phyloP scores from a whole-genome alignment of 1,284 basidiomycete genomes.

The Crucibulum parvulum region DNA sequence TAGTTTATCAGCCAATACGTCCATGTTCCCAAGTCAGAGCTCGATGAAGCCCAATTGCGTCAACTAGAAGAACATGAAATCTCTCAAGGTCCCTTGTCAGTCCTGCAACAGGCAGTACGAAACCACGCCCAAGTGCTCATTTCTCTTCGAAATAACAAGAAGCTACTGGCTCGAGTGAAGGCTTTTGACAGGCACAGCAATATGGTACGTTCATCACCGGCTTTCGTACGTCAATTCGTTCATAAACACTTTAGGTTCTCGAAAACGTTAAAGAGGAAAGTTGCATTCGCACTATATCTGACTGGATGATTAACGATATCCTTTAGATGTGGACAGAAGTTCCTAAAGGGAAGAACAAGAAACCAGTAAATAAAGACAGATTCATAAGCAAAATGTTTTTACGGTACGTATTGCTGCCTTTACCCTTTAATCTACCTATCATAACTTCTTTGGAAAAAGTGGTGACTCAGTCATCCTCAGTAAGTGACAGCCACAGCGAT shows the following conservation, averaged over 20 bases:
- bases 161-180: slow-evolving; percentile 96
- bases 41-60: slow-evolving; percentile 95
- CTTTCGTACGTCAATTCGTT: neutral
- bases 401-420: slow-evolving; percentile 54
- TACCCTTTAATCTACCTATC: slow-evolving; percentile 13
- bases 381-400: slow-evolving; percentile 99
- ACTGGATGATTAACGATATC: neutral
- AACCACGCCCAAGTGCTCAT: slow-evolving; percentile 99
- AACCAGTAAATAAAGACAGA: slow-evolving; percentile 98
- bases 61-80: slow-evolving; percentile 98
- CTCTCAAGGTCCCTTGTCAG: slow-evolving; percentile 96
- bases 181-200: slow-evolving; percentile 99
- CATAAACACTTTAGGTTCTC: slow-evolving; percentile 65
- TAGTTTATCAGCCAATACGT: slow-evolving; percentile 84
- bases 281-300: slow-evolving; percentile 16
- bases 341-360: slow-evolving; percentile 98
- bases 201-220: slow-evolving; percentile 73
- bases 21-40: slow-evolving; percentile 95
- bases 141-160: slow-evolving; percentile 98
- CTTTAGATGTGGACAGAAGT: slow-evolving; percentile 97
- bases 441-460: slow-evolving; percentile 45
- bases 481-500: slow-evolving; percentile 48
- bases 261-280: slow-evolving; percentile 96
- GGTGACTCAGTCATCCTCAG: slow-evolving; percentile 96
- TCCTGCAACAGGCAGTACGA: slow-evolving; percentile 96